phyloP scores from a whole-genome alignment of 768 basidiomycete genomes.

The Rhizopogon vesiculosus region DNA sequence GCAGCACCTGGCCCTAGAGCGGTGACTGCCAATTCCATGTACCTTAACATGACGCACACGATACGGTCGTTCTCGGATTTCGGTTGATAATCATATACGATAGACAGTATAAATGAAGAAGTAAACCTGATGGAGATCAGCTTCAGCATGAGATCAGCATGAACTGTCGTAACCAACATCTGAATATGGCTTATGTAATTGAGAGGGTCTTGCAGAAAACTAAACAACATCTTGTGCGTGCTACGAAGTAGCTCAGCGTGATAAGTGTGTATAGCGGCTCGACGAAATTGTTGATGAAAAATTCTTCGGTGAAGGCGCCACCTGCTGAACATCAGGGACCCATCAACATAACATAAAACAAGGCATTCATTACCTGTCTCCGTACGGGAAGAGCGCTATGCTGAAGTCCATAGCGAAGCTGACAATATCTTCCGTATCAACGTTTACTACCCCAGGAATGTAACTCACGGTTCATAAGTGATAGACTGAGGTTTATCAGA shows the following conservation, averaged over 20 bases:
- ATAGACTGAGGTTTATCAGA: constrained; percentile 26
- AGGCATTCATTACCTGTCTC: neutral
- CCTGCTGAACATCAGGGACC: too few relatives aligned
- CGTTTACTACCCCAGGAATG: neutral
- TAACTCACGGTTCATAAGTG: neutral
- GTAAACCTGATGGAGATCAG: neutral
- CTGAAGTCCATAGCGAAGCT: neutral
- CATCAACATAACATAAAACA: too few relatives aligned
- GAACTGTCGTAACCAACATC: neutral
- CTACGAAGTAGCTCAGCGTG: neutral
- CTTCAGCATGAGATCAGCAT: neutral
- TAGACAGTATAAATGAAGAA: neutral
- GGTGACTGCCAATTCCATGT: too few relatives aligned
- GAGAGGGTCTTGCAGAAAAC: neutral
- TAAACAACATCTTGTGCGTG: neutral
- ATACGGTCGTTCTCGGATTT: neutral
- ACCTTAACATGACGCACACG: neutral
- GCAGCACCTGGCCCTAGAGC: too few relatives aligned
- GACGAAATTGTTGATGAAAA: neutral
- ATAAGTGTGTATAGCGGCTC: neutral
- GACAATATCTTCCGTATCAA: neutral
- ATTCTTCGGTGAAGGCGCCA: neutral
- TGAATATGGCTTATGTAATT: too few relatives aligned
- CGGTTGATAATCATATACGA: neutral
- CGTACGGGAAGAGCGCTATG: neutral